Evolutionary conservation across 345 rosid species (phyloP).

Genomic region (Citrus inodora): DNA sequence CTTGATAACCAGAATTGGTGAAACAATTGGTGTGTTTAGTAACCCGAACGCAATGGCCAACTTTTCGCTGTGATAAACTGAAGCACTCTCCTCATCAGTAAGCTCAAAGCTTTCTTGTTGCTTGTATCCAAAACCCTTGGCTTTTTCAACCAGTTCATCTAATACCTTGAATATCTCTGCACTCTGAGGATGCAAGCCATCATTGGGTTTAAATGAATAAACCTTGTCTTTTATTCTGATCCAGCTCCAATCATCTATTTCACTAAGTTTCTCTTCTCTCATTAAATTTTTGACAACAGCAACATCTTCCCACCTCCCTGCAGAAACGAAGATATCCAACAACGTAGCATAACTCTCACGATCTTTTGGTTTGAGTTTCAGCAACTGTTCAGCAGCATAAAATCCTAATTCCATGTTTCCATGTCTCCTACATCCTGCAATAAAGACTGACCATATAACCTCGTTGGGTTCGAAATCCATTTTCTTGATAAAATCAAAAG

Average conservation of each 20-base stretch:
- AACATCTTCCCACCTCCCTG: conserved; percentile 44
- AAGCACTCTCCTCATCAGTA: conserved; percentile 10
- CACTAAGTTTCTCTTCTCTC: conserved; percentile 29
- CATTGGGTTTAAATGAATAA: conserved; percentile 33
- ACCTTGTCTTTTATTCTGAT: conserved; percentile 39
- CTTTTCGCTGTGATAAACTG: conserved; percentile 39
- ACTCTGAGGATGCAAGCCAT: conserved; percentile 16
- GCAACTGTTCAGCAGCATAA: conserved; percentile 45
- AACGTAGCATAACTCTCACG: conserved; percentile 28
- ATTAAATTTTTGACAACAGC: conserved; percentile 29
- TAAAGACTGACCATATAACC: conserved; percentile 35
- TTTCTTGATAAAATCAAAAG: conserved; percentile 40
- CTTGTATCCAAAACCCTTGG: conserved; percentile 29
- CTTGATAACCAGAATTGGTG: conserved; percentile 37
- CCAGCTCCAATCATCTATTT: conserved; percentile 50
- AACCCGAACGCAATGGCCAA: conserved; percentile 53
- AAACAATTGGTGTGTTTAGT: conserved; percentile 27
- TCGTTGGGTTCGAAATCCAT: conserved; percentile 42
- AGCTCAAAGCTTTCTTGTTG: conserved; percentile 1
- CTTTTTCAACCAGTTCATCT: conserved; percentile 33
- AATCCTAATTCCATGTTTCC: conserved; percentile 39
- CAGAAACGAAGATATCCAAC: conserved; percentile 28
- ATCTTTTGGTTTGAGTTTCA: conserved; percentile 38
- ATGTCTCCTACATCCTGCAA: conserved; percentile 44
- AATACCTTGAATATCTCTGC: conserved; percentile 21